These are phyloP conservation scores for Nicotiana otophora DNA, from an alignment of 257 asterid species.

Conservation along the genomic window DNA sequence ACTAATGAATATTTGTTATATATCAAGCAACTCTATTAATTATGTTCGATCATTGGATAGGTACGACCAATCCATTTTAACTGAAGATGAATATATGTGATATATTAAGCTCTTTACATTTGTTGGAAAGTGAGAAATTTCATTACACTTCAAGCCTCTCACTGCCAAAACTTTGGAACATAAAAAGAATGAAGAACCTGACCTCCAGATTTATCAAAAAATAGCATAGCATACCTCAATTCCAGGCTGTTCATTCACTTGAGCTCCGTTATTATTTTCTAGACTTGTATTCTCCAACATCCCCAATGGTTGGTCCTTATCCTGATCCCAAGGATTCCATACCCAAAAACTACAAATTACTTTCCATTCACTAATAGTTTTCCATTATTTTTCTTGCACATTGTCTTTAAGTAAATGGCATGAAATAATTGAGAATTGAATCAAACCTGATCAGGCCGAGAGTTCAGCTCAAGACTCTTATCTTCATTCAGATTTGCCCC, in stretches of 20 bases:
- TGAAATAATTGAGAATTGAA: background rate
- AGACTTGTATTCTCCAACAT: slow-evolving; percentile 33
- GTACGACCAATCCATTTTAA: too few relatives aligned
- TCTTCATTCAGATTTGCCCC: slow-evolving; percentile 24
- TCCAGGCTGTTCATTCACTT: slow-evolving; percentile 23
- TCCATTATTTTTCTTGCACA: background rate
- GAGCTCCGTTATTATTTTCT: slow-evolving; percentile 26
- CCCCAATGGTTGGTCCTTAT: slow-evolving; percentile 29
- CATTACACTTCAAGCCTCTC: background rate
- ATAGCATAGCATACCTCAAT: slow-evolving; percentile 40
- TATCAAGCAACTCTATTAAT: background rate
- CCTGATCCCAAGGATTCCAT: slow-evolving; percentile 32
- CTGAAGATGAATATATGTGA: too few relatives aligned
- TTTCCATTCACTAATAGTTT: background rate
- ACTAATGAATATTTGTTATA: background rate
- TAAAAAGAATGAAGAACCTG: background rate
- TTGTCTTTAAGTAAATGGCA: background rate
- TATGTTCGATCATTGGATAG: too few relatives aligned
- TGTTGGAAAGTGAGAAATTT: background rate
- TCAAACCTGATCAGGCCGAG: slow-evolving; percentile 22
- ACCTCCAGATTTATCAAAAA: background rate
- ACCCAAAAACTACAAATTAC: slow-evolving; percentile 2
- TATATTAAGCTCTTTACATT: background rate
- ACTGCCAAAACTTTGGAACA: background rate
- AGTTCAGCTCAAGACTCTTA: slow-evolving; percentile 25